A percentile compares a stretch with the other conserved stretches of the same genome.
These are phyloP conservation scores for Aspergillus biplanus DNA, from an alignment of 495 filamentous ascomycete genomes.

Conservation along the genomic window DNA sequence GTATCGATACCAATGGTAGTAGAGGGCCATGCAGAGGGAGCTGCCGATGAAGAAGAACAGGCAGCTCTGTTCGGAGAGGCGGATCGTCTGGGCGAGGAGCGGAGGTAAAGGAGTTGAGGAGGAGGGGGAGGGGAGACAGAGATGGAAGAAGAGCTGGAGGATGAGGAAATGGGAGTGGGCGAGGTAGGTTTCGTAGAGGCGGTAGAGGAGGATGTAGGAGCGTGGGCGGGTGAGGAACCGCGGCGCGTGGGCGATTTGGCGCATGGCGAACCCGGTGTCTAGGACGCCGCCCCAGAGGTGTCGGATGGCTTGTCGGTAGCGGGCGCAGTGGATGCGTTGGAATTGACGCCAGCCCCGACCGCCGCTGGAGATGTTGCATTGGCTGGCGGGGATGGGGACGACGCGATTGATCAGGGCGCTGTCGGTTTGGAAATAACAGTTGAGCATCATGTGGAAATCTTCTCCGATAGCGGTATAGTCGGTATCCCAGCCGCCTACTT, in stretches of 20 bases:
- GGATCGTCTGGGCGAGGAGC: background rate
- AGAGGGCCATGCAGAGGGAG: background rate
- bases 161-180: background rate
- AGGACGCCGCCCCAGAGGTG: background rate
- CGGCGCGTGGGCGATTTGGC: background rate
- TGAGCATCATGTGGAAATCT: conserved; percentile 74
- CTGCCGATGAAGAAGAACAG: background rate
- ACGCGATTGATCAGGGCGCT: conserved; percentile 56
- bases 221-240: background rate
- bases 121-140: no score
- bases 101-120: background rate
- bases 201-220: background rate
- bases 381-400: conserved; percentile 64
- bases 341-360: conserved; percentile 54
- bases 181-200: background rate
- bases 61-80: background rate
- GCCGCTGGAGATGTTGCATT: conserved; percentile 64
- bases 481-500: conserved; percentile 66
- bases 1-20: background rate
- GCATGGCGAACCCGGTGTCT: background rate
- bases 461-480: conserved; percentile 69
- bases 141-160: background rate
- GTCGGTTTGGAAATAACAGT: conserved; percentile 71
- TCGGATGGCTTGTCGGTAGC: background rate
- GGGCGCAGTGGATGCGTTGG: conserved; percentile 38